Base-by-base conservation (phyloP, 768 basidiomycete species). In the Auriscalpium microsporum region DNA sequence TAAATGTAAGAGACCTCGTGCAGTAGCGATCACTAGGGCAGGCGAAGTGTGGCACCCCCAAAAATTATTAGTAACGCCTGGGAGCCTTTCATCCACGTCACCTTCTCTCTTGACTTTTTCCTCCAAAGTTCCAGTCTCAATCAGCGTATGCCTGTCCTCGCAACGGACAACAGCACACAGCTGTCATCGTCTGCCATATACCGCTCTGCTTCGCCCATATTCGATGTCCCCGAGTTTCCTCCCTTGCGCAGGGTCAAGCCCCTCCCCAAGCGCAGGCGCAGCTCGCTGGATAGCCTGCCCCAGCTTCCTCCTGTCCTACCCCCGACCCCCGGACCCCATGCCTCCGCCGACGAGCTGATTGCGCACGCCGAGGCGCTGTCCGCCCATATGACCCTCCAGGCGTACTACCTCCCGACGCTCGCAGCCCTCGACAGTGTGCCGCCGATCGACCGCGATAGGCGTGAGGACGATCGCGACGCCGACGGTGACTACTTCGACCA, bases 231-330 rank as follows among this genome's bases (percentile, higher is more conserved):
- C 60, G 83, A 85, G 64, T 79, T 83, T 66, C 79, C 80, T 45
- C 68, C 78, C 40, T 71, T 82, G 52, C 77, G 87, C 61, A 75
- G 82, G 59, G 78, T 89, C 63, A 90, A 88, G 66, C 88, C 89
- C 42, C 76, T 89, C 44, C 87, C 89, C 28, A 89, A 88, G 72
- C 80, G 88, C 61, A 77, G 83, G 58, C 80, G 84, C 57, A 83
- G 79, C 23, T 73, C 75, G 6, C 55, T 56, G 52, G 52, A 45
- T 28, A 36, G 14, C 35, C 13, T 45, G 54, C 40, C 46, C 8
- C 37, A 35, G 45, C 60, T 66, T 52, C 67, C 58, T 36, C 65
- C 64, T 63, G 65, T 66, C 46, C 42, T 58, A 42, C 53, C 69
- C 48, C 65, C 59, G 51, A 64, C 72, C 11, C 71, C 75, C 21